Base-by-base conservation (phyloP, 2,329 filamentous ascomycete genomes). In the Fusarium equiseti region DNA sequence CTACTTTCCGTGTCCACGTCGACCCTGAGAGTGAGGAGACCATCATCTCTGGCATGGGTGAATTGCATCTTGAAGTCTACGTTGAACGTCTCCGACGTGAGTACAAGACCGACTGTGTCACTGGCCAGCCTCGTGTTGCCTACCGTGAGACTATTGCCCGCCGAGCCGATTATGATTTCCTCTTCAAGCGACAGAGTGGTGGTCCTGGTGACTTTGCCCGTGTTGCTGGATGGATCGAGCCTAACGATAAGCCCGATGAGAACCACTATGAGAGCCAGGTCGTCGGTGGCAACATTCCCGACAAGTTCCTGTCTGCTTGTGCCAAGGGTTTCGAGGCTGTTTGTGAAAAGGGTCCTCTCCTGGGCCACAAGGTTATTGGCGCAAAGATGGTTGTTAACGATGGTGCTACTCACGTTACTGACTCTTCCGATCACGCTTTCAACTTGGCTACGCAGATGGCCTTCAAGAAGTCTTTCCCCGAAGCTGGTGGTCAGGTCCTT, bases 31-130 rank as follows among this genome's bases (percentile, higher is more conserved):
- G 92, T 71, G 92, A 97, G 78, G 94, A 99, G 85, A 98, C 95
- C 50, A 97, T 99, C 78, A 98, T 99, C 78, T 97, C 93, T 44
- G 96, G 96, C 65, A 99, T 99, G 96, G 96, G 96, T 74, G 96
- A 99, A 81, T 83, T 99, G 73, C 96, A 99, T 81, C 87, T 99
- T 29, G 95, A 97, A 77, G 97, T 99, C 77, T 99, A 99, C 81
- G 90, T 99, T 53, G 96, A 99, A 84, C 94, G 96, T 74, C 95
- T 99, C 85, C 92, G 92, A 75, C 92, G 96, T 78, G 96, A 99
- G 83, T 99, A 99, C 87, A 94, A 92, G 79, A 95, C 97, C 57
- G 96, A 98, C 71, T 97, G 95, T 81, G 88, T 92, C 76, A 98
- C 95, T n/a, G 96, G 96, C 62, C 93, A 97, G 80, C 96, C 96